Evolutionary conservation across 768 basidiomycete species (phyloP), one percentile per base, ranked within the genome.

Genomic region (Exsudoporus frostii): DNA sequence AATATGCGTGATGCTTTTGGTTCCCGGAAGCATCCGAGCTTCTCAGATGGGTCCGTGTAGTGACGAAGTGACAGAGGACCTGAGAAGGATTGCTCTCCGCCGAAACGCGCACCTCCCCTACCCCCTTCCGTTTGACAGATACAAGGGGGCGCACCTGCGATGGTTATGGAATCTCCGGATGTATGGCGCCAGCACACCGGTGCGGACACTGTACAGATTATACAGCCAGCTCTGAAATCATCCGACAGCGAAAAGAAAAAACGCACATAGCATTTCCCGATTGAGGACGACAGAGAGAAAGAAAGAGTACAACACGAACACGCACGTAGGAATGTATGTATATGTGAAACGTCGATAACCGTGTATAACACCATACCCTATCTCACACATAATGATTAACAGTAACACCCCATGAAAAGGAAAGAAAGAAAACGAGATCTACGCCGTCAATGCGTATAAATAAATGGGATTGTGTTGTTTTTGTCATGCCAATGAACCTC

Each of bases 281-380:
- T 32, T 19, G 41, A 49, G 27, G 37, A n/a, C n/a, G 22, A n/a
- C 33, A 13, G 17, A 4, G 24, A 17, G 30, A 2, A 15, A 17
- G 2, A 14, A 48, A 30, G 27, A 25, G 32, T 46, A 55, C 39
- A 45, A 34, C 32, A 45, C 15, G 32, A 45, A 56, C 29, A 46
- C 39, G 17, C 24, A 37, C 25, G 20, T 40, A 54, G 45, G 51
- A 29, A 48, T 38, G 43, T 29, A 48, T 55, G 29, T 53, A 58
- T 39, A 39, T 22, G 53, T 50, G 46, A 14, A 32, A 38, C n/a
- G 54, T 5, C 24, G 42, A 52, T 24, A 41, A 58, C 53, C 42
- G n/a, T 38, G 48, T 47, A 48, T 52, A 61, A 45, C 30, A 45
- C 38, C 19, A 46, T 41, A 54, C 55, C 61, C 62, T 57, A 61